Evolutionary conservation across 208 protist genomes (phyloP).

Genomic region (Trypanosoma scelopori): DNA sequence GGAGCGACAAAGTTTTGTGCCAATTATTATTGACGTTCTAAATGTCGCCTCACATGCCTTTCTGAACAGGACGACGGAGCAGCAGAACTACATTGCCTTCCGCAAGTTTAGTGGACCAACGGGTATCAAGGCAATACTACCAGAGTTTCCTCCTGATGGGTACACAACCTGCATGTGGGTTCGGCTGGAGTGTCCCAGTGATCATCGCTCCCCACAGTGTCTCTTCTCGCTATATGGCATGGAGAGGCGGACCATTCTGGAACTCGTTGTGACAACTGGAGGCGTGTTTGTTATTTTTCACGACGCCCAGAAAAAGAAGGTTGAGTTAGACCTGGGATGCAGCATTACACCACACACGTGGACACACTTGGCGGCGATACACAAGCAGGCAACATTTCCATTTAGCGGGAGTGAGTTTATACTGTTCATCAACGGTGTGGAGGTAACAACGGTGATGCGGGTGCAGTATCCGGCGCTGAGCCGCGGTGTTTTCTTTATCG

Average conservation of each 20-base stretch:
- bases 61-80: constrained; percentile 19
- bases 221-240: constrained; percentile 46
- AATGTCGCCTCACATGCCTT: constrained; percentile 31
- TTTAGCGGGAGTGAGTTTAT: constrained; percentile 34
- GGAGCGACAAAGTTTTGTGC: constrained; percentile 37
- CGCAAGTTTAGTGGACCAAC: constrained; percentile 38
- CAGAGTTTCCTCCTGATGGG: constrained; percentile 61
- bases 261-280: constrained; percentile 21
- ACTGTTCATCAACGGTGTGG: constrained; percentile 52
- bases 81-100: constrained; percentile 32
- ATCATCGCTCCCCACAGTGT: constrained; percentile 25
- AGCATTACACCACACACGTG: constrained; percentile 24
- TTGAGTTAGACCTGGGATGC: constrained; percentile 24
- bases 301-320: constrained; percentile 18
- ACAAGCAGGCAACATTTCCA: constrained; percentile 26
- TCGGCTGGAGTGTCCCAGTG: constrained; percentile 39
- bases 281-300: constrained; percentile 22
- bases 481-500: constrained; percentile 51
- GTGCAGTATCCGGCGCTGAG: constrained; percentile 55
- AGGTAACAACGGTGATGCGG: constrained; percentile 24
- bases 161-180: constrained; percentile 77
- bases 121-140: constrained; percentile 54
- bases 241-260: constrained; percentile 33
- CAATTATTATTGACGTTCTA: constrained; percentile 60
- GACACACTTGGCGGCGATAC: constrained; percentile 42